These are phyloP conservation scores for Polyplosphaeria fusca DNA, from an alignment of 495 filamentous ascomycete genomes.

Conservation along the genomic window DNA sequence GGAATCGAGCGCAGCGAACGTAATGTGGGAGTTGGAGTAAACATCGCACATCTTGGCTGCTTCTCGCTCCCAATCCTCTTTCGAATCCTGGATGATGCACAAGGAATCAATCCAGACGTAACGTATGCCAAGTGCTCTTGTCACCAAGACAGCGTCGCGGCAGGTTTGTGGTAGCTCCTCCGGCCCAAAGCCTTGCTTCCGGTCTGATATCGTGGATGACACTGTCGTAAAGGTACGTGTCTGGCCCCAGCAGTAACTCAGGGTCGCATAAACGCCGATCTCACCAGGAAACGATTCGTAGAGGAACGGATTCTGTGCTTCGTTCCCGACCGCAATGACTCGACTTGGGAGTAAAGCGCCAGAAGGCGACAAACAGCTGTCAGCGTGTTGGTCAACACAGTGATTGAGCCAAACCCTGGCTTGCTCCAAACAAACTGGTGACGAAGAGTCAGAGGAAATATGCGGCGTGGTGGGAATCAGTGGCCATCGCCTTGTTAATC, in stretches of 20 bases:
- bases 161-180: neutral
- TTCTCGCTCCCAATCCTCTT: neutral
- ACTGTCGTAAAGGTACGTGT: neutral
- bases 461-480: no score
- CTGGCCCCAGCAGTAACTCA: neutral
- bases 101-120: no score
- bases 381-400: no score
- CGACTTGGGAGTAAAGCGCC: neutral
- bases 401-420: no score
- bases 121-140: neutral
- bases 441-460: no score
- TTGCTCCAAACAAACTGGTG: no score
- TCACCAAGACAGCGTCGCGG: neutral
- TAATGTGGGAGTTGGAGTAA: neutral
- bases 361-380: no score
- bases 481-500: no score
- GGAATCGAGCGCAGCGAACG: neutral
- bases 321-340: neutral
- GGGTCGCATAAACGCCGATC: neutral
- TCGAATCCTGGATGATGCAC: conserved; percentile 1
- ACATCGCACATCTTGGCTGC: neutral
- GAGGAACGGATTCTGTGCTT: neutral
- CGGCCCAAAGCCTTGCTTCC: neutral
- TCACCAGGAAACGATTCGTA: neutral
- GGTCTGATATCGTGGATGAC: neutral